Evolutionary conservation across 345 rosid genomes (phyloP), one percentile per base, ranked within the genome.

Genomic region (Camelina neglecta): DNA sequence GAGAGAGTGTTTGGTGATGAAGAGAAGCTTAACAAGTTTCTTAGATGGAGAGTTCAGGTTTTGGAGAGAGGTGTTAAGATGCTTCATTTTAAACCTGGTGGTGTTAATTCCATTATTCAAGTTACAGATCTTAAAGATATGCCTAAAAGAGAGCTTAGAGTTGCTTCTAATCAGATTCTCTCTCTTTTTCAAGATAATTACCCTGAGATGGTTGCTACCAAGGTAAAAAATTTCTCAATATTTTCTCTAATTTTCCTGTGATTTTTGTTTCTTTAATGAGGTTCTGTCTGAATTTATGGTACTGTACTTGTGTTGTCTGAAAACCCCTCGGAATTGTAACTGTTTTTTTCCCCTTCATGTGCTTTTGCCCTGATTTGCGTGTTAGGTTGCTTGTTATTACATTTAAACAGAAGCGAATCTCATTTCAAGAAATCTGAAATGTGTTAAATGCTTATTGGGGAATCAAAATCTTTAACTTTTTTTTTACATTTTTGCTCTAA

Each of bases 181-280:
- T 90, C 98, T 56, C 84, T 96, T 20, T 96, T 96, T 38, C 99
- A 96, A 71, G 97, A 96, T 71, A 96, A 96, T 83, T 96, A 96
- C 79, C 99, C 99, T 21, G 99, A 96, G 73, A 88, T 93, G 99
- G 99, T 96, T 21, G 99, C 98, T 71, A 90, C 96, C 18, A 96
- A 96, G 99, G 99, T 95, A n/a, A 4, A 4, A 65, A 9, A 11
- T 2, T 15, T 0, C 42, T 39, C 42, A 39, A 9, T 0, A 12
- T 39, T 9, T 39, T 39, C 12, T 39, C 42, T 39, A 9, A 39
- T 2, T 38, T 13, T 39, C 13, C 8, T 35, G 31, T 5, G 3
- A 1, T 63, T 1, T 23, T 10, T n/a, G 12, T 16, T 7, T 49
- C 10, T 7, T 44, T 44, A 4, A 39, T 9, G 42, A 11, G 42